These are phyloP conservation scores for Vaccinium myrtillus DNA, from an alignment of 148 eudicot genomes.

Conservation along the genomic window DNA sequence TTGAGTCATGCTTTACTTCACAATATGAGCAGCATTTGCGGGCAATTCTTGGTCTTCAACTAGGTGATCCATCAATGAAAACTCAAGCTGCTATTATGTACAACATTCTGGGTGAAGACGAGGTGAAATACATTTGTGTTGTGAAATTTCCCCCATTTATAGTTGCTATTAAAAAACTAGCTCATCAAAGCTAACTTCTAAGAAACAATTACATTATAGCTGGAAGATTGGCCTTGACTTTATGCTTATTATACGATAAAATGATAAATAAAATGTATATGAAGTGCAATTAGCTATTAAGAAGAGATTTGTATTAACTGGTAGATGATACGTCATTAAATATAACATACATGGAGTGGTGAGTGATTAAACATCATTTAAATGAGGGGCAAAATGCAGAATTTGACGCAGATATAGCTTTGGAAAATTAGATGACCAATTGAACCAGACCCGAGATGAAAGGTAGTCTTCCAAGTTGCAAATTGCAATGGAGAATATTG, in stretches of 20 bases:
- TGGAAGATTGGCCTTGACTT: background rate
- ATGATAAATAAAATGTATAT: background rate
- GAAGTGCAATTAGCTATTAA: background rate
- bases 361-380: background rate
- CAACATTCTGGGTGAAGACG: slow-evolving; percentile 96
- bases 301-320: background rate
- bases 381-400: background rate
- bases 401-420: background rate
- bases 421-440: background rate
- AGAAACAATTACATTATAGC: background rate
- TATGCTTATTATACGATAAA: background rate
- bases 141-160: background rate
- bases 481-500: background rate
- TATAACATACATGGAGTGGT: background rate
- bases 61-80: slow-evolving; percentile 97
- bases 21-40: slow-evolving; percentile 94
- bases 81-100: slow-evolving; percentile 88
- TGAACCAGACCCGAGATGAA: background rate
- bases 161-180: background rate
- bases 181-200: background rate
- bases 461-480: background rate
- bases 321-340: background rate
- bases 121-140: slow-evolving; percentile 40
- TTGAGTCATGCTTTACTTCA: slow-evolving; percentile 87
- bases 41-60: slow-evolving; percentile 92